Evolutionary conservation across 768 basidiomycete genomes (phyloP).

Genomic region (Melanogaster broomeanus): DNA sequence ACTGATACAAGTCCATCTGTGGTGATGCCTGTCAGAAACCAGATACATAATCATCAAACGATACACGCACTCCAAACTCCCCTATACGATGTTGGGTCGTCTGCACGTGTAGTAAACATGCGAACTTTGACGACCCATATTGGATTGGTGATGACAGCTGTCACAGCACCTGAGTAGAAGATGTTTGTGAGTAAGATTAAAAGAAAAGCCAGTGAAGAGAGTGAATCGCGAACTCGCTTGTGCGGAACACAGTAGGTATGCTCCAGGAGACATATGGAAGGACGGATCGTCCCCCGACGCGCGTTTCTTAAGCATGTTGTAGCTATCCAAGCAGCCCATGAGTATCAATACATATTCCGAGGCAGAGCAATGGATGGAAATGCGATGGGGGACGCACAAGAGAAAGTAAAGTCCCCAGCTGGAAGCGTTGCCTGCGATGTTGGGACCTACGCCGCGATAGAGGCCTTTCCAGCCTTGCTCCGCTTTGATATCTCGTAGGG

Average conservation of each 20-base stretch:
- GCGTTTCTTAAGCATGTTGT: conserved; percentile 89
- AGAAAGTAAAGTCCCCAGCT: conserved; percentile 99
- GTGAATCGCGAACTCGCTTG: conserved; percentile 83
- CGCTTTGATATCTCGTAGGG: conserved; percentile 71
- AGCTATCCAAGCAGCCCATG: conserved; percentile 48
- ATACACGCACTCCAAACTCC: conserved; percentile 65
- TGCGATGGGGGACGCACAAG: conserved; percentile 63
- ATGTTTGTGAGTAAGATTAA: conserved; percentile 10
- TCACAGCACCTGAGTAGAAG: conserved; percentile 71
- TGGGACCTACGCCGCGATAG: conserved; percentile 88
- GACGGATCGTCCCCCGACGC: conserved; percentile 68
- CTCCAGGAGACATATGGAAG: conserved; percentile 67
- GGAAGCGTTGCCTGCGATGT: conserved; percentile 91
- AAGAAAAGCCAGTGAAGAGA: conserved; percentile 7
- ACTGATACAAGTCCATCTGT: conserved; percentile 76
- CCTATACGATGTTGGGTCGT: conserved; percentile 73
- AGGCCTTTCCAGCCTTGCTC: conserved; percentile 81
- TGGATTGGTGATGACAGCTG: conserved; percentile 94
- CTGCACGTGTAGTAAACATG: conserved; percentile 83
- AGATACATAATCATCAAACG: not conserved
- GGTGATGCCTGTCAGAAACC: not conserved
- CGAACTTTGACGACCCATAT: conserved; percentile 98
- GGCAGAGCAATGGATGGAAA: not conserved
- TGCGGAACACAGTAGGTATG: conserved; percentile 88
- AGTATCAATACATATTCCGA: conserved; percentile 4